Percentiles rank a stretch among this genome's conserved stretches.
Evolutionary conservation across 2,329 filamentous ascomycete genomes (phyloP).

Genomic region (Botryotinia calthae): DNA sequence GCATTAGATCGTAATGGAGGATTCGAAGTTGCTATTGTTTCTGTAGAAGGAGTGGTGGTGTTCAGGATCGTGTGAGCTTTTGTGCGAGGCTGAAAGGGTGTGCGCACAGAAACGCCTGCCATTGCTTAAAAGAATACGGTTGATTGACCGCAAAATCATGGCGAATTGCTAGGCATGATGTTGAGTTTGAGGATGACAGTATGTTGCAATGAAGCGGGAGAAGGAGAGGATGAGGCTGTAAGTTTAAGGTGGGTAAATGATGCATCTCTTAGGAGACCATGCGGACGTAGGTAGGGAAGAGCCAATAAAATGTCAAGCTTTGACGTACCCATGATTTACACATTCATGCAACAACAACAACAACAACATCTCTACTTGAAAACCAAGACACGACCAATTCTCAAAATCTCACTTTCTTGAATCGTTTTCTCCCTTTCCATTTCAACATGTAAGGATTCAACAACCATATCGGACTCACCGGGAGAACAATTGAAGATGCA

Average conservation of each 20-base stretch:
- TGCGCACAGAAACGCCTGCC: slow-evolving; percentile 17
- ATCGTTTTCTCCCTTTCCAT: neutral
- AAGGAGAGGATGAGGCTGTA: neutral
- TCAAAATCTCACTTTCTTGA: neutral
- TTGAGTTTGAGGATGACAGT: neutral
- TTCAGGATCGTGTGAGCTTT: slow-evolving; percentile 14
- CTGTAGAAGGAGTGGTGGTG: slow-evolving; percentile 5
- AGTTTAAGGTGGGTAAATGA: neutral
- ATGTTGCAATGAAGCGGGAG: neutral
- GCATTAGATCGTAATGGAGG: slow-evolving; percentile 24
- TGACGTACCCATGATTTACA: neutral
- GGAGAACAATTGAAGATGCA: neutral
- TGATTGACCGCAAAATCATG: slow-evolving; percentile 6
- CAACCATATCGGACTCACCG: neutral
- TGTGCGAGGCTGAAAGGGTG: slow-evolving; percentile 21
- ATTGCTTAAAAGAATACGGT: slow-evolving; percentile 11
- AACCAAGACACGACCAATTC: neutral
- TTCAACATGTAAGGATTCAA: neutral
- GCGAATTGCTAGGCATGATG: neutral
- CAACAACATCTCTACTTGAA: neutral
- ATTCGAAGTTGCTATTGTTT: slow-evolving; percentile 4
- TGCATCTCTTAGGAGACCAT: neutral
- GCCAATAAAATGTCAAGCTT: neutral
- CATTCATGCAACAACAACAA: neutral
- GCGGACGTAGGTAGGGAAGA: neutral